Conservation (phyloP, 257 asterid species). For the Plantago major region DNA sequence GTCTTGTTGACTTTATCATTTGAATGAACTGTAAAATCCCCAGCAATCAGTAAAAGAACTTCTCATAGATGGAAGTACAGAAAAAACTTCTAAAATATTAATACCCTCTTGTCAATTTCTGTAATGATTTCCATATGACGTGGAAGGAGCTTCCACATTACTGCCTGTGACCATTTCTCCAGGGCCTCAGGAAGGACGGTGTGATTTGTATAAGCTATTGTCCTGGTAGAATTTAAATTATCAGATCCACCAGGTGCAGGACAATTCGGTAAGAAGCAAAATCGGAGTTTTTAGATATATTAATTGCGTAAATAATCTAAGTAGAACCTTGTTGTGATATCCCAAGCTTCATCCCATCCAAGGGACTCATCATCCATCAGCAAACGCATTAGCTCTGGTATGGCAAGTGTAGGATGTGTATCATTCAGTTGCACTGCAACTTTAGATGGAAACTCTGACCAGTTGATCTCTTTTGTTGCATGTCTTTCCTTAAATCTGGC, state of each 20-base stretch:
- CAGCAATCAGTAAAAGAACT: constrained; percentile 13
- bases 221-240: constrained; percentile 42
- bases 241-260: constrained; percentile 20
- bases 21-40: constrained; percentile 60
- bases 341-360: constrained; percentile 99
- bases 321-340: constrained; percentile 71
- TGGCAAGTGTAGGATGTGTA: constrained; percentile 97
- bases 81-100: constrained; percentile 1
- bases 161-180: constrained; percentile 97
- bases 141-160: constrained; percentile 99
- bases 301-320: constrained; percentile 9
- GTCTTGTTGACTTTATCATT: constrained; percentile 58
- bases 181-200: constrained; percentile 99
- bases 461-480: constrained; percentile 42
- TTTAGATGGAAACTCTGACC: constrained; percentile 88
- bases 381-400: constrained; percentile 97
- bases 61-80: constrained; percentile 11
- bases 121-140: constrained; percentile 97
- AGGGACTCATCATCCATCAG: constrained; percentile 89
- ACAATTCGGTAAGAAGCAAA: constrained; percentile 16
- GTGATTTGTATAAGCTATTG: constrained; percentile 95
- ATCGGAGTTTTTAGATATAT: background rate
- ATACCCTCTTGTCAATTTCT: constrained; percentile 95
- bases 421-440: constrained; percentile 97
- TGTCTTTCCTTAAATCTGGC: constrained; percentile 83